Evolutionary conservation across 2,329 filamentous ascomycete genomes (phyloP), one percentile per base, ranked within the genome.

Genomic region (Cladorrhinum sp.): DNA sequence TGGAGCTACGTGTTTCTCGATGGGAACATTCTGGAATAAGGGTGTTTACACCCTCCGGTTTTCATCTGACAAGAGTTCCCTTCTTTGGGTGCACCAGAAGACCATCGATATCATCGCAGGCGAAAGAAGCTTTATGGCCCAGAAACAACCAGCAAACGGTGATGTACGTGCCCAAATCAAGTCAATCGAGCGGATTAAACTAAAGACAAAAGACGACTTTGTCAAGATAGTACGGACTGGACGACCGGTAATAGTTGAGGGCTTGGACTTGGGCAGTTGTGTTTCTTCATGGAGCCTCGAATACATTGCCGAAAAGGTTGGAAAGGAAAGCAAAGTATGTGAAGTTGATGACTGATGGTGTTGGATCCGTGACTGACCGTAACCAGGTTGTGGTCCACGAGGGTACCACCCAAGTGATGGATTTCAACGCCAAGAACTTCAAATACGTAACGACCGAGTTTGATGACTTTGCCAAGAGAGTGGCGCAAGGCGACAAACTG

Each of bases 1-100:
- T 16, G 93, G 92, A 38, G 91, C 90, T 16, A 91, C 92, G 0
- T 96, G 92, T 72, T 96, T 96, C 77, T 92, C 91, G 0, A 96
- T 96, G 81, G 92, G 92, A 1, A 90, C 90, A 6, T 92, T 85
- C 69, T 96, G 91, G 90, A 93, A 92, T 55, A 79, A 80, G 29
- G 85, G 85, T 1, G 77, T 81, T 12, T 88, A 78, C 55, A 71
- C 75, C 1, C 67, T 86, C 22, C 55, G 41, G 2, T 41, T 61
- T 20, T 48, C 50, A 5, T 16, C 12, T 16, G 1, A 10, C 41
- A 18, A 16, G n/a, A n/a, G n/a, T n/a, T n/a, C n/a, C 18, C 41
- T 20, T 45, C 54, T 22, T 2, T 69, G 67, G 67, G 49, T 54
- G 5, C 60, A 65, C 8, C 59, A 64, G 10, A 69, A 58, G 52